Conservation (phyloP, 371 early-diverging fungal genomes). For the Chytridium lagenaria region DNA sequence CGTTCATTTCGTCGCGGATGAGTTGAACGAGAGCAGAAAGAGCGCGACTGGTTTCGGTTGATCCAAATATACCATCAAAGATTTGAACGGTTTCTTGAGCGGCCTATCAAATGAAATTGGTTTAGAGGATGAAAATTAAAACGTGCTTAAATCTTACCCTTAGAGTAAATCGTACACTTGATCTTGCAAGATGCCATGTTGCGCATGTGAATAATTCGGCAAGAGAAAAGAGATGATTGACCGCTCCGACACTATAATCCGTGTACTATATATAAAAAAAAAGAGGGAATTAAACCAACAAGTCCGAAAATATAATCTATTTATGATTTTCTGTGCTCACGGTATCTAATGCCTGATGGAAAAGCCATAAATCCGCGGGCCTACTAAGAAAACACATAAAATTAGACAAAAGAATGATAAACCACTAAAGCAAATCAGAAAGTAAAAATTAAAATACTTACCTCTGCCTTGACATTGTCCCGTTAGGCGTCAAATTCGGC, state of each 20-base stretch:
- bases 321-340: too few species aligned
- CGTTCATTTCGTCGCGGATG: constrained; percentile 73
- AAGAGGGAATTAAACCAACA: too few species aligned
- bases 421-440: too few species aligned
- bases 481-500: neutral
- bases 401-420: too few species aligned
- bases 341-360: constrained; percentile 20
- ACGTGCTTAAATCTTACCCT: constrained; percentile 51
- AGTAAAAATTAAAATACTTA: too few species aligned
- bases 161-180: constrained; percentile 72
- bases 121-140: neutral
- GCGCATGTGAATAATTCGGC: constrained; percentile 81
- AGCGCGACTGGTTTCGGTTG: constrained; percentile 88
- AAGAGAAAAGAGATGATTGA: constrained; percentile 67
- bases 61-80: constrained; percentile 91
- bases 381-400: too few species aligned
- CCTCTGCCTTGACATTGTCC: too few species aligned
- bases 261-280: too few species aligned
- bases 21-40: constrained; percentile 80
- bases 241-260: constrained; percentile 31
- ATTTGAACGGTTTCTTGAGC: constrained; percentile 89
- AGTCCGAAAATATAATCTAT: neutral
- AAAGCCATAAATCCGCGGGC: neutral
- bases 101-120: too few species aligned
- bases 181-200: constrained; percentile 77